Evolutionary conservation across 768 basidiomycete species (phyloP).

Genomic region (Hebeloma cylindrosporum): DNA sequence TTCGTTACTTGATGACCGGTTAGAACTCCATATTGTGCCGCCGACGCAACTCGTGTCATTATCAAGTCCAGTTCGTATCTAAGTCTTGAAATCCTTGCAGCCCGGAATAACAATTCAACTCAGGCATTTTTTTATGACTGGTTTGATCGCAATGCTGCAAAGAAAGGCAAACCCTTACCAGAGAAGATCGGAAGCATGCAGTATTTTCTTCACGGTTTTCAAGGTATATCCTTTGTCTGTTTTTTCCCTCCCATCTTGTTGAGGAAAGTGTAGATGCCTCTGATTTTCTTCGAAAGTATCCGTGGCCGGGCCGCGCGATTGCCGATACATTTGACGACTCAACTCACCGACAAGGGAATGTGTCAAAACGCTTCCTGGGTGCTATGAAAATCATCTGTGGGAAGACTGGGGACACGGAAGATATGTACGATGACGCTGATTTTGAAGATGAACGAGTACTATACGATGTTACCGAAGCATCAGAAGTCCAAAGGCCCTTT

Average conservation of each 20-base stretch:
- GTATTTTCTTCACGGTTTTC: conserved; percentile 80
- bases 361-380: conserved; percentile 66
- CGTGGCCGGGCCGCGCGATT: conserved; percentile 85
- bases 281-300: conserved; percentile 81
- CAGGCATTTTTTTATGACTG: conserved; percentile 94
- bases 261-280: conserved; percentile 65
- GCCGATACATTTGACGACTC: conserved; percentile 86
- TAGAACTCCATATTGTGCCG: conserved; percentile 80
- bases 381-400: conserved; percentile 84
- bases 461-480: conserved; percentile 64
- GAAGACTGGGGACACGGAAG: conserved; percentile 72
- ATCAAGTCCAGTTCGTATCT: conserved; percentile 70
- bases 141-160: conserved; percentile 78
- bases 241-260: not conserved
- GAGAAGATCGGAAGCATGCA: conserved; percentile 93
- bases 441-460: conserved; percentile 72
- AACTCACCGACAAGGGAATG: conserved; percentile 67
- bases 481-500: conserved; percentile 60
- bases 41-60: conserved; percentile 81
- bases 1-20: conserved; percentile 73
- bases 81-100: conserved; percentile 1
- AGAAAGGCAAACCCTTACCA: conserved; percentile 81
- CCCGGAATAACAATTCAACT: not conserved
- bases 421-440: conserved; percentile 67
- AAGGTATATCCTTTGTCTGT: conserved; percentile 43